These are phyloP conservation scores for Mesostigma viride DNA, from an alignment of 139 green algal species.

Conservation along the genomic window DNA sequence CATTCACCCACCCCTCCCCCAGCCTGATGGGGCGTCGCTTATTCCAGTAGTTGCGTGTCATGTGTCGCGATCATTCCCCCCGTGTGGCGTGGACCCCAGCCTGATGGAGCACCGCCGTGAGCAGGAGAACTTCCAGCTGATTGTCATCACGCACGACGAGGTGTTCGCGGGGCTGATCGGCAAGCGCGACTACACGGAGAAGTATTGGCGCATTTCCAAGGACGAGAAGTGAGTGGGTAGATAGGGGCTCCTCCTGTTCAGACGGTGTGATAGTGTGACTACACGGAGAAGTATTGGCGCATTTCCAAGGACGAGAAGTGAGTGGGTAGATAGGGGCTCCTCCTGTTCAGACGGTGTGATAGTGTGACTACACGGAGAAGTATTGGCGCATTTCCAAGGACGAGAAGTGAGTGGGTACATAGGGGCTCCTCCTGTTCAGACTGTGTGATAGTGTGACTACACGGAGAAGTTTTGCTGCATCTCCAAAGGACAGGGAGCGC, in stretches of 20 bases:
- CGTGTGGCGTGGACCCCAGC: too few relatives aligned
- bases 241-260: too few relatives aligned
- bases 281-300: constrained; percentile 41
- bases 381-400: constrained; percentile 47
- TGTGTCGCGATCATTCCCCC: too few relatives aligned
- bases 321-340: too few relatives aligned
- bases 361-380: constrained; percentile 33
- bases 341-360: too few relatives aligned
- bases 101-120: constrained; percentile 64
- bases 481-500: too few relatives aligned
- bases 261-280: too few relatives aligned
- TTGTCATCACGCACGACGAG: constrained; percentile 99
- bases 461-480: constrained; percentile 42
- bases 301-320: constrained; percentile 44
- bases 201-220: constrained; percentile 44
- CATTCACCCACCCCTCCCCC: too few relatives aligned
- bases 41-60: too few relatives aligned
- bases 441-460: constrained; percentile 31
- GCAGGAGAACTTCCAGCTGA: constrained; percentile 95
- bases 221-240: constrained; percentile 40
- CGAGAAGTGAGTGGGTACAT: constrained; percentile 37
- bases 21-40: too few relatives aligned
- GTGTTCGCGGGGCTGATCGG: constrained; percentile 57
- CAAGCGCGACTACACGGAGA: constrained; percentile 33
- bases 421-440: too few relatives aligned